These are phyloP conservation scores for Xylaria castorea DNA, from an alignment of 495 filamentous ascomycete species.

Conservation along the genomic window DNA sequence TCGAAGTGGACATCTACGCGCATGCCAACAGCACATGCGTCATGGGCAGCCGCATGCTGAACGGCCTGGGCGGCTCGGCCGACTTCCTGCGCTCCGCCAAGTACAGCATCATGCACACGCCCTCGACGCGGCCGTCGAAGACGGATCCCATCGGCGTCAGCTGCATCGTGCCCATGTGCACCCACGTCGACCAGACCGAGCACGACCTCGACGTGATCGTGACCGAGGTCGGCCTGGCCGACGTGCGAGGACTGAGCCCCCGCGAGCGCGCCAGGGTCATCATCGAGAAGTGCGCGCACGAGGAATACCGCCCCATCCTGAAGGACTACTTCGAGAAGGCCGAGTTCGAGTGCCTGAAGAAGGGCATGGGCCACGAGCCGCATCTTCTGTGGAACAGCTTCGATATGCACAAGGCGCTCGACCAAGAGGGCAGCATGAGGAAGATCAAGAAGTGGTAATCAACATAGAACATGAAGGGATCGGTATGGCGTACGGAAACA, in stretches of 20 bases:
- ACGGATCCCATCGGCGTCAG: conserved; percentile 81
- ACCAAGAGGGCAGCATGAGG: conserved; percentile 85
- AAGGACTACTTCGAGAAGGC: conserved; percentile 85
- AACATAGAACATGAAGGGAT: background rate
- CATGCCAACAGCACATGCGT: conserved; percentile 93
- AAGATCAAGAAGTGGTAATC: conserved; percentile 61
- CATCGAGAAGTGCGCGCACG: conserved; percentile 87
- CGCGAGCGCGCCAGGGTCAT: conserved; percentile 84
- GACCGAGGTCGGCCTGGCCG: conserved; percentile 86
- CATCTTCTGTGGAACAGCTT: conserved; percentile 84
- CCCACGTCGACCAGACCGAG: conserved; percentile 92
- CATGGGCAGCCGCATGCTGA: conserved; percentile 90
- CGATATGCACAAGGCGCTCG: conserved; percentile 86
- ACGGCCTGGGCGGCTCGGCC: conserved; percentile 86
- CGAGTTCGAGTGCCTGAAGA: conserved; percentile 84
- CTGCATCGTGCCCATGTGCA: conserved; percentile 93
- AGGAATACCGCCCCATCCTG: conserved; percentile 83
- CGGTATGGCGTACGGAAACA: background rate
- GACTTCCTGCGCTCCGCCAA: conserved; percentile 87
- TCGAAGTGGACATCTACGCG: conserved; percentile 94
- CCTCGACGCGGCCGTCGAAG: conserved; percentile 79
- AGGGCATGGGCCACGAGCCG: conserved; percentile 91
- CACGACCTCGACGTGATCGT: conserved; percentile 89
- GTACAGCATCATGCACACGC: conserved; percentile 95
- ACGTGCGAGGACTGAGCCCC: conserved; percentile 82